Conservation (phyloP, 495 filamentous ascomycete species). For the Penicillium soppii region DNA sequence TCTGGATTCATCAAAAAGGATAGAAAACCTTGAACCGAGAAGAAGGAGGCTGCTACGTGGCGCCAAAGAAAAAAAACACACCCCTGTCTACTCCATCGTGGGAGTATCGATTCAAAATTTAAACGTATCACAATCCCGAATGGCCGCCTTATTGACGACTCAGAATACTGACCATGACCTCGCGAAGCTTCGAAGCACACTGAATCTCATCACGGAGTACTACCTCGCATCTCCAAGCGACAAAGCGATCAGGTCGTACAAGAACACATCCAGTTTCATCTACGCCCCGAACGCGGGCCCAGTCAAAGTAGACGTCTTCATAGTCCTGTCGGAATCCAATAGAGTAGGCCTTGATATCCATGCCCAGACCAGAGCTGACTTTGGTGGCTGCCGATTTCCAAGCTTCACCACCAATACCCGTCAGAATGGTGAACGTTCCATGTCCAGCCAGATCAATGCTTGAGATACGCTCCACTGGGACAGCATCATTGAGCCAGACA, state of each 20-base stretch:
- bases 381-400: conserved; percentile 48
- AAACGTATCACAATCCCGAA: not conserved
- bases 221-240: conserved; percentile 36
- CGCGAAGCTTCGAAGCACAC: conserved; percentile 11
- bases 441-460: conserved; percentile 55
- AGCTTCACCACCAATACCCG: conserved; percentile 46
- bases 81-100: too few species aligned
- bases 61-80: too few species aligned
- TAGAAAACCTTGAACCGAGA: too few species aligned
- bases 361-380: conserved; percentile 26
- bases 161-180: conserved; percentile 17
- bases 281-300: conserved; percentile 42
- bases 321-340: conserved; percentile 52
- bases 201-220: conserved; percentile 6
- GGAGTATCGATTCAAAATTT: not conserved
- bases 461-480: conserved; percentile 41
- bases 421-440: conserved; percentile 46
- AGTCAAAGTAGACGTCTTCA: conserved; percentile 54
- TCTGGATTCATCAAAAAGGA: too few species aligned
- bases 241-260: conserved; percentile 47
- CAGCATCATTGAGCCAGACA: conserved; percentile 49
- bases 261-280: conserved; percentile 54
- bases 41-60: too few species aligned
- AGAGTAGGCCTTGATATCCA: conserved; percentile 40
- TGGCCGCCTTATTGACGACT: not conserved